Percentiles rank a stretch among this genome's conserved stretches.
phyloP scores from a whole-genome alignment of 176 grass and related monocot species.

The Pontederia crassipes region DNA sequence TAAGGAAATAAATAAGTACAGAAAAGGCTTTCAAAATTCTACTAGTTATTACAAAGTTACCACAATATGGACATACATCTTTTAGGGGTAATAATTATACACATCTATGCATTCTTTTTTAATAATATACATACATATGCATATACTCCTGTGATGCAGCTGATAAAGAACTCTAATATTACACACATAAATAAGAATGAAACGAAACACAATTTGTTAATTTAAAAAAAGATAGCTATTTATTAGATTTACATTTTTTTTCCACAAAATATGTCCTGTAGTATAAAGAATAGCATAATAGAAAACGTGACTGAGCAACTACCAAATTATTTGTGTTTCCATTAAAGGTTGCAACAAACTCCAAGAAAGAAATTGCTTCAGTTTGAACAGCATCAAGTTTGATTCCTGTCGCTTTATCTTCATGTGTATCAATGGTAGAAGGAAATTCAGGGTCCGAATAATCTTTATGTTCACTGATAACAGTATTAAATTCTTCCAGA shows the following conservation, averaged over 20 bases:
- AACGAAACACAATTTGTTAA: too few relatives aligned
- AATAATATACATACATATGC: too few relatives aligned
- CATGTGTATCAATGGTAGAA: constrained; percentile 17
- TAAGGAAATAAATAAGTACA: too few relatives aligned
- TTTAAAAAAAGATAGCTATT: too few relatives aligned
- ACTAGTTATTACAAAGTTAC: too few relatives aligned
- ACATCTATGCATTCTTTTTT: too few relatives aligned
- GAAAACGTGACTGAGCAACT: constrained; percentile 12
- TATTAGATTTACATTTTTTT: neutral
- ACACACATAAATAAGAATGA: too few relatives aligned
- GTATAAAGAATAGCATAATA: neutral
- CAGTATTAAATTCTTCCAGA: constrained; percentile 27
- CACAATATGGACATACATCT: too few relatives aligned
- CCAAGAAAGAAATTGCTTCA: constrained; percentile 97
- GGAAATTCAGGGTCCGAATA: constrained; percentile 9
- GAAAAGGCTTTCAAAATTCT: too few relatives aligned
- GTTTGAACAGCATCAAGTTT: constrained; percentile 66
- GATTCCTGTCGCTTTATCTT: constrained; percentile 11
- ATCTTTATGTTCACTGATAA: constrained; percentile 23
- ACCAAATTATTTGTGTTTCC: constrained; percentile 90
- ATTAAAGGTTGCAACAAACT: constrained; percentile 69
- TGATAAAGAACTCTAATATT: too few relatives aligned
- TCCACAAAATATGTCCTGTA: neutral
- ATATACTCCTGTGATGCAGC: too few relatives aligned
- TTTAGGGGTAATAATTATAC: too few relatives aligned